Evolutionary conservation across 768 basidiomycete genomes (phyloP).

Genomic region (Leucocoprinus sp.): DNA sequence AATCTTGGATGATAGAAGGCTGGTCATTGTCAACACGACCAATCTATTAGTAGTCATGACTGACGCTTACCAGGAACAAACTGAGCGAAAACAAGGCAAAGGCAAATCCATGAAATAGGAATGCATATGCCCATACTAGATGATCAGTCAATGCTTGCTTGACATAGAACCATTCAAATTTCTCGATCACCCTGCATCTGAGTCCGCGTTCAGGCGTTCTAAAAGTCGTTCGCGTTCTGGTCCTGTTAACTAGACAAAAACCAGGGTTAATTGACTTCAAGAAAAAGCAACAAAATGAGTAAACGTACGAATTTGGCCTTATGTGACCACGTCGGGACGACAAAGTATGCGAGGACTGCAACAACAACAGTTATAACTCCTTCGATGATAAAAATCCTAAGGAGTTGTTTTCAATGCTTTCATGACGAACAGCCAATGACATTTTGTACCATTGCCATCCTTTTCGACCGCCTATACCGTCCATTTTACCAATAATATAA

Average conservation of each 20-base stretch:
- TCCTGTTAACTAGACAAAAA: slow-evolving; percentile 39
- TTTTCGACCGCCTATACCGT: slow-evolving; percentile 47
- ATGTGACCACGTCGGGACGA: slow-evolving; percentile 54
- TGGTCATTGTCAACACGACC: slow-evolving; percentile 14
- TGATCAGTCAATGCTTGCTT: slow-evolving; percentile 49
- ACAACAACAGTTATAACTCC: slow-evolving; percentile 42
- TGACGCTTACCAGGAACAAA: slow-evolving; percentile 40
- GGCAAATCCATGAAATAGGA: slow-evolving; percentile 55
- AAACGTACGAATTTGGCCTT: slow-evolving; percentile 45
- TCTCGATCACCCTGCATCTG: slow-evolving; percentile 45
- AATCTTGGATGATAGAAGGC: slow-evolving; percentile 51
- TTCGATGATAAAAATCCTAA: slow-evolving; percentile 53
- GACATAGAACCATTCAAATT: slow-evolving; percentile 51
- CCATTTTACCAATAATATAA: slow-evolving; percentile 51
- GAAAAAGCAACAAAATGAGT: not conserved
- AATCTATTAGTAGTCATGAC: not conserved
- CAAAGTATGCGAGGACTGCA: slow-evolving; percentile 40
- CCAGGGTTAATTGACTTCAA: not conserved
- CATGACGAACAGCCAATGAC: not conserved
- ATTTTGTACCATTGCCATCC: slow-evolving; percentile 49
- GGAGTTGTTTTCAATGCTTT: not conserved
- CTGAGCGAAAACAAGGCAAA: slow-evolving; percentile 52
- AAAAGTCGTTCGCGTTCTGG: slow-evolving; percentile 42
- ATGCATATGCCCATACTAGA: slow-evolving; percentile 51
- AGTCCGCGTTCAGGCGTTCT: slow-evolving; percentile 41